Percentiles rank a stretch among this genome's conserved stretches.
Evolutionary conservation across 2,329 filamentous ascomycete species (phyloP).

Genomic region (Pyrenophora tritici-repentis): DNA sequence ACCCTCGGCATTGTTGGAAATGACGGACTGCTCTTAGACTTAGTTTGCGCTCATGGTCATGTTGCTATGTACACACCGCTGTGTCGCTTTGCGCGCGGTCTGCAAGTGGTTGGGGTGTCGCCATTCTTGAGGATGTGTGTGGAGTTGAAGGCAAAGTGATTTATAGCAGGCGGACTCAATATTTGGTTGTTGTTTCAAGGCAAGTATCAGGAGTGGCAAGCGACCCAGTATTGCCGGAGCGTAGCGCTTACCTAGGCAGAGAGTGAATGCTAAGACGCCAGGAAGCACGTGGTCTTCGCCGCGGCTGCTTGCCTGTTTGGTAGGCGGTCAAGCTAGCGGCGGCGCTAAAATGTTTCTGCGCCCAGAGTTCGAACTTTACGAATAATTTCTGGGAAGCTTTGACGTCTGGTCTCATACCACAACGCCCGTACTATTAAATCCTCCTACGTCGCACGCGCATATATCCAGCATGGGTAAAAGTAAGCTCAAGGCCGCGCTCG

Average conservation of each 20-base stretch:
- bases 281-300: constrained; percentile 30
- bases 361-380: constrained; percentile 42
- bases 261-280: constrained; percentile 18
- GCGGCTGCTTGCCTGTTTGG: constrained; percentile 32
- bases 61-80: constrained; percentile 18
- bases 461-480: constrained; percentile 49
- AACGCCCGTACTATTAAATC: not conserved
- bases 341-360: constrained; percentile 35
- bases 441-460: not conserved
- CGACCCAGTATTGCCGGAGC: not conserved
- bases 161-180: not conserved
- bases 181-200: not conserved
- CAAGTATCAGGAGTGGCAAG: not conserved
- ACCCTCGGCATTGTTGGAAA: constrained; percentile 30
- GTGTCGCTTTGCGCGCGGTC: constrained; percentile 33
- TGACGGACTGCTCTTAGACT: constrained; percentile 18
- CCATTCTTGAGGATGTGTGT: constrained; percentile 18
- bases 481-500: constrained; percentile 63
- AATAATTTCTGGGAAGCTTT: constrained; percentile 35
- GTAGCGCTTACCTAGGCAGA: not conserved
- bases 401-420: constrained; percentile 16
- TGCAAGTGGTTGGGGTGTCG: constrained; percentile 23
- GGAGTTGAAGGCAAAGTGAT: not conserved
- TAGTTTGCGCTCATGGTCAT: not conserved
- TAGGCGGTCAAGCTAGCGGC: constrained; percentile 39